Evolutionary conservation across 176 grass and related monocot genomes (phyloP).

Genomic region (Themeda triandra): DNA sequence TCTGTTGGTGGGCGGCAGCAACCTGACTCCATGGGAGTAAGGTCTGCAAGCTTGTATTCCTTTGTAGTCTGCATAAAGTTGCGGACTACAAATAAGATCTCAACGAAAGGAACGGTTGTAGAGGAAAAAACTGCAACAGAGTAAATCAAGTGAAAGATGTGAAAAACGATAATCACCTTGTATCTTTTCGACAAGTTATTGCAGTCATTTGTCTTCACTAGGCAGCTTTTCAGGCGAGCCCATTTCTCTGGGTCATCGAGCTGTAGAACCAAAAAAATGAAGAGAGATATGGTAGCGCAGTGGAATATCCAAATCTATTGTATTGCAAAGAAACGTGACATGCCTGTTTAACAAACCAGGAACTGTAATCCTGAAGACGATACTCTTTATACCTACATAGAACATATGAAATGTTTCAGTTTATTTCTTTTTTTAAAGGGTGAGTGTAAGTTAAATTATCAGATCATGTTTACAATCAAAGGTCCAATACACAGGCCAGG

Average conservation of each 20-base stretch:
- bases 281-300: background rate
- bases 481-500: background rate
- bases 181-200: constrained; percentile 84
- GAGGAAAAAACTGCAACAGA: background rate
- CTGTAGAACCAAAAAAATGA: constrained; percentile 34
- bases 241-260: constrained; percentile 78
- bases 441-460: background rate
- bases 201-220: constrained; percentile 92
- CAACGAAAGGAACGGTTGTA: background rate
- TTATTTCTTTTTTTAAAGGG: background rate
- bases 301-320: background rate
- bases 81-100: constrained; percentile 8
- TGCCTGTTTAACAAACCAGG: constrained; percentile 96
- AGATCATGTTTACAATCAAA: background rate
- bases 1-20: constrained; percentile 88
- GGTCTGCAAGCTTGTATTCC: constrained; percentile 79
- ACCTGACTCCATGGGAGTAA: constrained; percentile 85
- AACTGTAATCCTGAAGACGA: constrained; percentile 92
- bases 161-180: constrained; percentile 45
- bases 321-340: constrained; percentile 14
- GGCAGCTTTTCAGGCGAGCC: constrained; percentile 84
- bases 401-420: constrained; percentile 22
- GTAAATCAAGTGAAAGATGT: background rate
- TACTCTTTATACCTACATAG: constrained; percentile 84
- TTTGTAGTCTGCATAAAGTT: constrained; percentile 59